Evolutionary conservation across 2,329 filamentous ascomycete species (phyloP).

Genomic region (Pseudogymnoascus destructans): DNA sequence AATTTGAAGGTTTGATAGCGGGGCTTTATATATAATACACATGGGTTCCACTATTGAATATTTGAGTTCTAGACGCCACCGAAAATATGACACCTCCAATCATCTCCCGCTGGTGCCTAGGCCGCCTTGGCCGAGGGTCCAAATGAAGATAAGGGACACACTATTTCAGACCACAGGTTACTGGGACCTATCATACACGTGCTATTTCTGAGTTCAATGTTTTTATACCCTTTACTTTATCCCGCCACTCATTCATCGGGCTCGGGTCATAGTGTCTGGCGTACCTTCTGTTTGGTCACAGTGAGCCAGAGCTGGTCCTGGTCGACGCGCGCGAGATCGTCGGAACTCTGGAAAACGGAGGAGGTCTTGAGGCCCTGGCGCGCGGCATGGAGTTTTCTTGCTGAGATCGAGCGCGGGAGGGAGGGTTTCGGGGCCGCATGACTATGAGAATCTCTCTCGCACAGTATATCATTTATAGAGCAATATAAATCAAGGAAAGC

Average conservation of each 20-base stretch:
- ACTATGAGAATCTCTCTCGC: neutral
- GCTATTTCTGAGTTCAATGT: neutral
- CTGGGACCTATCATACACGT: neutral
- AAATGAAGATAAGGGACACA: neutral
- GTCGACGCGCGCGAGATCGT: slow-evolving; percentile 16
- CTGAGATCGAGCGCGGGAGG: slow-evolving; percentile 12
- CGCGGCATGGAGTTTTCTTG: slow-evolving; percentile 9
- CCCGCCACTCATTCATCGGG: neutral
- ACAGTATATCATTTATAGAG: neutral
- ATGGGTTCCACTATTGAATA: neutral
- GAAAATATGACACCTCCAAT: neutral
- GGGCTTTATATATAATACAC: neutral
- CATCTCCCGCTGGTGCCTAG: neutral
- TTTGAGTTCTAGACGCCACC: neutral
- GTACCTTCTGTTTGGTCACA: slow-evolving; percentile 27
- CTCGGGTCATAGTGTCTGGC: neutral
- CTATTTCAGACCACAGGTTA: neutral
- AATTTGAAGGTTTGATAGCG: neutral
- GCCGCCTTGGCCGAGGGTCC: neutral
- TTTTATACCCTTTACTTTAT: neutral
- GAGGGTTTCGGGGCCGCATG: slow-evolving; percentile 1
- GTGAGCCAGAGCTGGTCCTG: slow-evolving; percentile 22
- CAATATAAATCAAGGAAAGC: neutral
- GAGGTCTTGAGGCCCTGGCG: slow-evolving; percentile 19
- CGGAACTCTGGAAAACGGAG: slow-evolving; percentile 21